Evolutionary conservation across 768 basidiomycete genomes (phyloP).

Genomic region (Podaxis sp.): DNA sequence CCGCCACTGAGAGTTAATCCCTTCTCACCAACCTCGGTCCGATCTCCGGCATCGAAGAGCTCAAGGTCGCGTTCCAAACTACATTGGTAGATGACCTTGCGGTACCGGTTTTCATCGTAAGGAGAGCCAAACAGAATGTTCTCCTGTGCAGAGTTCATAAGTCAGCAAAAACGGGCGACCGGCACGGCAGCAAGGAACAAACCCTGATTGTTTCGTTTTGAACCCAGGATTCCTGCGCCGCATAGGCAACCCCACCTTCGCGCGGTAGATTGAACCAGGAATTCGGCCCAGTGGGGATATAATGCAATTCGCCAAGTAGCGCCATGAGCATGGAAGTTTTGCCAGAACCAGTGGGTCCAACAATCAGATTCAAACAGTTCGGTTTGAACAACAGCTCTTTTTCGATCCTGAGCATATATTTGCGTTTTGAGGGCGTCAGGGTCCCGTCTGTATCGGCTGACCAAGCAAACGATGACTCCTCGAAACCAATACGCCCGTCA

Average conservation of each 20-base stretch:
- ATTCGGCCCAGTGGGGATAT: slow-evolving; percentile 45
- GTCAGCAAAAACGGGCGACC: not conserved
- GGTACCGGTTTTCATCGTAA: slow-evolving; percentile 72
- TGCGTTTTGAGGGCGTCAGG: slow-evolving; percentile 44
- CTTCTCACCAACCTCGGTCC: slow-evolving; percentile 70
- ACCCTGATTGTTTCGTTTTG: slow-evolving; percentile 73
- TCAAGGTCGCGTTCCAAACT: slow-evolving; percentile 70
- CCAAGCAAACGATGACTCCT: slow-evolving; percentile 58
- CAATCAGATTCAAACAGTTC: slow-evolving; percentile 51
- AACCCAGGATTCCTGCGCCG: slow-evolving; percentile 81
- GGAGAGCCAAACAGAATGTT: slow-evolving; percentile 79
- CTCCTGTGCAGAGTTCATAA: slow-evolving; percentile 31
- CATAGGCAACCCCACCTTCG: slow-evolving; percentile 65
- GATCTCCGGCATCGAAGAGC: slow-evolving; percentile 62
- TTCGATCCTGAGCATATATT: slow-evolving; percentile 51
- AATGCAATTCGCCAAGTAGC: slow-evolving; percentile 64
- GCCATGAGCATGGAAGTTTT: slow-evolving; percentile 69
- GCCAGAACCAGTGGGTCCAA: slow-evolving; percentile 59
- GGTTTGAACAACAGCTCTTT: slow-evolving; percentile 54
- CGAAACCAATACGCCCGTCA: slow-evolving; percentile 43
- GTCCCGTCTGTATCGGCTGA: slow-evolving; percentile 31
- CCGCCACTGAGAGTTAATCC: slow-evolving; percentile 49
- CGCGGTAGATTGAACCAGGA: slow-evolving; percentile 70
- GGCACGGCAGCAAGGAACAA: not conserved
- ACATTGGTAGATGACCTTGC: slow-evolving; percentile 69